phyloP scores from a whole-genome alignment of 352 stramenopile species.

The Peronospora destructor region DNA sequence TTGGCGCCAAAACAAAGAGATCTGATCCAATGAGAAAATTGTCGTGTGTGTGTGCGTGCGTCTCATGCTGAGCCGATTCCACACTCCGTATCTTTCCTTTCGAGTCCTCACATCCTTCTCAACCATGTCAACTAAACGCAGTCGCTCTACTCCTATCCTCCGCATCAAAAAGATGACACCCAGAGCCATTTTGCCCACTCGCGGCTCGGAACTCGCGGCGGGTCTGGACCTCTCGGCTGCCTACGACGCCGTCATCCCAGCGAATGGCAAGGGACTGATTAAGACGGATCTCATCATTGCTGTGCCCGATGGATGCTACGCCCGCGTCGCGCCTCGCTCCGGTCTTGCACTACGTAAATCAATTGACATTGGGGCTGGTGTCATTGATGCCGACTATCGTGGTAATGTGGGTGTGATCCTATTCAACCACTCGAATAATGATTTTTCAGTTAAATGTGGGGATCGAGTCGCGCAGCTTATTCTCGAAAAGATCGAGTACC shows the following conservation, averaged over 20 bases:
- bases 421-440: constrained; percentile 94
- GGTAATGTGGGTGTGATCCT: constrained; percentile 97
- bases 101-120: background rate
- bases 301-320: constrained; percentile 93
- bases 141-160: constrained; percentile 34
- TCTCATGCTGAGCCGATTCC: constrained; percentile 1
- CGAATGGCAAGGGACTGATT: constrained; percentile 90
- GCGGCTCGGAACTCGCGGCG: constrained; percentile 69
- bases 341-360: constrained; percentile 96
- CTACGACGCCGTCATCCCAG: constrained; percentile 86
- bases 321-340: constrained; percentile 87
- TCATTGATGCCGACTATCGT: constrained; percentile 97
- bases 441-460: constrained; percentile 91
- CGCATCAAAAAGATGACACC: constrained; percentile 83
- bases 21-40: too few species aligned
- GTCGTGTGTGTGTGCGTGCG: too few species aligned
- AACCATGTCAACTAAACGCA: constrained; percentile 26
- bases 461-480: constrained; percentile 98
- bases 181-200: constrained; percentile 69
- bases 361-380: constrained; percentile 96
- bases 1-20: constrained; percentile 10
- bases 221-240: constrained; percentile 82
- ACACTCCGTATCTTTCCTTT: constrained; percentile 4
- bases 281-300: constrained; percentile 96
- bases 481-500: constrained; percentile 92